A percentile compares a stretch with the other conserved stretches of the same genome.
Conservation (phyloP, 106 monocot species). For the Dendrobium huoshanense region DNA sequence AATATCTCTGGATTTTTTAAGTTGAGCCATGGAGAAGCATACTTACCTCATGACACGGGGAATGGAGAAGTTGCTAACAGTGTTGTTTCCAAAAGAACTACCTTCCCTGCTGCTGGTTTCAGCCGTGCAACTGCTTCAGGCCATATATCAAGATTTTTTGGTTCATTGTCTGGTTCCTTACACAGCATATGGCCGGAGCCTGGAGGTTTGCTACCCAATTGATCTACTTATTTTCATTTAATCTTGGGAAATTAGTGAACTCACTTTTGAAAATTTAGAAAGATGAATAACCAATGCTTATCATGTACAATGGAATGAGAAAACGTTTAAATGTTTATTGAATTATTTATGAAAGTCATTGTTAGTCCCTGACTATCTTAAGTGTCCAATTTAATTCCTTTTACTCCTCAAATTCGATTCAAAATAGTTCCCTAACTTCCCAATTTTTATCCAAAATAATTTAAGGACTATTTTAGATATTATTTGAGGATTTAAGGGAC, state of each 20-base stretch:
- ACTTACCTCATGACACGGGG: conserved; percentile 96
- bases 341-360: too few relatives aligned
- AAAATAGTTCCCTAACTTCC: too few relatives aligned
- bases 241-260: neutral
- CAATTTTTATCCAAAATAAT: too few relatives aligned
- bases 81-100: conserved; percentile 48
- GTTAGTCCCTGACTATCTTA: too few relatives aligned
- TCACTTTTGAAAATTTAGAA: neutral
- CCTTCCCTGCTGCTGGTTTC: conserved; percentile 52
- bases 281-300: neutral
- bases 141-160: conserved; percentile 69
- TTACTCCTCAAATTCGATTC: too few relatives aligned
- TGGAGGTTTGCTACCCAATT: conserved; percentile 22
- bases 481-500: too few relatives aligned
- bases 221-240: neutral
- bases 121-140: conserved; percentile 42
- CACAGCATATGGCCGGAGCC: conserved; percentile 33
- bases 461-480: too few relatives aligned
- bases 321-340: too few relatives aligned
- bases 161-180: conserved; percentile 53
- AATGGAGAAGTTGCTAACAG: conserved; percentile 60
- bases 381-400: too few relatives aligned
- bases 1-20: conserved; percentile 89
- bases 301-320: too few relatives aligned
- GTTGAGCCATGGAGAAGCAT: conserved; percentile 99